Conservation (phyloP, 1,139 yeast genomes). For the Kluyveromyces sp. region DNA sequence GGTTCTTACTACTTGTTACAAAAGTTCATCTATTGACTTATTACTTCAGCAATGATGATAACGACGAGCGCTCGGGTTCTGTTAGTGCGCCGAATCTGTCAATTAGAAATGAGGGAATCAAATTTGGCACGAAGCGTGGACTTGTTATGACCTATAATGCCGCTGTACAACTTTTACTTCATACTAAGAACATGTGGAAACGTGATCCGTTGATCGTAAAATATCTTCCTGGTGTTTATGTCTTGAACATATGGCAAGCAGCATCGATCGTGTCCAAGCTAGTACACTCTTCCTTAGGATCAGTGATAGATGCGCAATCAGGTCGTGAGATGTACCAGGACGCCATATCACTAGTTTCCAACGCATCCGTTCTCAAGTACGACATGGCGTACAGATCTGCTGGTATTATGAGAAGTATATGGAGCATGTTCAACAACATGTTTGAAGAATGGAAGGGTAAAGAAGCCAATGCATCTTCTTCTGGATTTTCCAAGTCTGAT, state of each 20-base stretch:
- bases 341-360: slow-evolving; percentile 63
- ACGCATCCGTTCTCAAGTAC: slow-evolving; percentile 80
- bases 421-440: slow-evolving; percentile 63
- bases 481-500: slow-evolving; percentile 12
- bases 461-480: slow-evolving; percentile 18
- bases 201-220: slow-evolving; percentile 58
- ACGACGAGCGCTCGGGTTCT: slow-evolving; percentile 18
- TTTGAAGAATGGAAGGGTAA: slow-evolving; percentile 33
- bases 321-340: slow-evolving; percentile 68
- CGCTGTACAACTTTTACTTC: slow-evolving; percentile 62
- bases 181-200: slow-evolving; percentile 55
- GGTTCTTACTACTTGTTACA: slow-evolving; percentile 61
- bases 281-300: slow-evolving; percentile 64
- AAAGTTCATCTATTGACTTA: slow-evolving; percentile 76
- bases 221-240: slow-evolving; percentile 78
- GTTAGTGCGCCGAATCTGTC: slow-evolving; percentile 6
- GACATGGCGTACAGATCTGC: slow-evolving; percentile 91
- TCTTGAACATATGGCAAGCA: slow-evolving; percentile 84
- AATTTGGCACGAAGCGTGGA: slow-evolving; percentile 60
- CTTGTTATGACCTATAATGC: slow-evolving; percentile 72
- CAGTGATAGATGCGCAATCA: slow-evolving; percentile 57
- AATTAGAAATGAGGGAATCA: slow-evolving; percentile 14
- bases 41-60: slow-evolving; percentile 56
- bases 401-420: slow-evolving; percentile 88
- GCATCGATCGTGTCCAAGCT: slow-evolving; percentile 77